Conservation (phyloP, 2,329 filamentous ascomycete genomes). For the Xylaria sp. region DNA sequence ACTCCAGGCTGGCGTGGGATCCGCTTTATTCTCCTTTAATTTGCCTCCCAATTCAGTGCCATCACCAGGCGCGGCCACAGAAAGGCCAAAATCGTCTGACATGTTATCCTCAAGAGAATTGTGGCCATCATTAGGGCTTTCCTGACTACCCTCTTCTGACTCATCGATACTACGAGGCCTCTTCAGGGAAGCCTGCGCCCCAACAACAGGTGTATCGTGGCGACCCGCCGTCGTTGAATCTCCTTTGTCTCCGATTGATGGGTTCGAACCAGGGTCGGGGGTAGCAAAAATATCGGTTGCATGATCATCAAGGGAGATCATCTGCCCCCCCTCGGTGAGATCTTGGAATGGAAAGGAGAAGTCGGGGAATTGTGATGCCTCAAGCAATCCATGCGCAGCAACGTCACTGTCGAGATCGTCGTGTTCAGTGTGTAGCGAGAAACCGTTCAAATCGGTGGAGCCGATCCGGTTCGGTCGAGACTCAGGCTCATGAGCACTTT, state of each 20-base stretch:
- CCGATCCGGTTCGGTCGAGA: slow-evolving; percentile 40
- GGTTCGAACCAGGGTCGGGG: slow-evolving; percentile 40
- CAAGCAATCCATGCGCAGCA: slow-evolving; percentile 47
- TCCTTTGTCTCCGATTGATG: slow-evolving; percentile 46
- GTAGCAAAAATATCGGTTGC: slow-evolving; percentile 41
- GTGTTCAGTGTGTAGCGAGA: slow-evolving; percentile 45
- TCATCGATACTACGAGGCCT: slow-evolving; percentile 42
- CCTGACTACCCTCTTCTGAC: slow-evolving; percentile 54
- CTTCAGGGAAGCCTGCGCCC: slow-evolving; percentile 33
- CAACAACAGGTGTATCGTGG: slow-evolving; percentile 42
- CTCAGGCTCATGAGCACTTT: slow-evolving; percentile 41
- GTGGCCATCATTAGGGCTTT: slow-evolving; percentile 49
- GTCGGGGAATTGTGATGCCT: slow-evolving; percentile 56
- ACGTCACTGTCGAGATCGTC: slow-evolving; percentile 42
- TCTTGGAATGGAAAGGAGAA: slow-evolving; percentile 59
- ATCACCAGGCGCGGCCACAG: slow-evolving; percentile 53
- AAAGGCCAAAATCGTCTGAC: slow-evolving; percentile 64
- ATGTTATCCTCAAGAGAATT: slow-evolving; percentile 59
- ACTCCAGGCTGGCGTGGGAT: slow-evolving; percentile 72
- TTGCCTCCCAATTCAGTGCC: slow-evolving; percentile 60
- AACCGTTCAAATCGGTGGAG: slow-evolving; percentile 44
- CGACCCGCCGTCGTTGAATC: slow-evolving; percentile 46
- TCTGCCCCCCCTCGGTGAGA: slow-evolving; percentile 49
- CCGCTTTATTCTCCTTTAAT: slow-evolving; percentile 62
- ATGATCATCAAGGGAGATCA: slow-evolving; percentile 49